Conservation (phyloP, 202 grass and related monocot genomes). For the Bolboschoenoplectus hybrid region DNA sequence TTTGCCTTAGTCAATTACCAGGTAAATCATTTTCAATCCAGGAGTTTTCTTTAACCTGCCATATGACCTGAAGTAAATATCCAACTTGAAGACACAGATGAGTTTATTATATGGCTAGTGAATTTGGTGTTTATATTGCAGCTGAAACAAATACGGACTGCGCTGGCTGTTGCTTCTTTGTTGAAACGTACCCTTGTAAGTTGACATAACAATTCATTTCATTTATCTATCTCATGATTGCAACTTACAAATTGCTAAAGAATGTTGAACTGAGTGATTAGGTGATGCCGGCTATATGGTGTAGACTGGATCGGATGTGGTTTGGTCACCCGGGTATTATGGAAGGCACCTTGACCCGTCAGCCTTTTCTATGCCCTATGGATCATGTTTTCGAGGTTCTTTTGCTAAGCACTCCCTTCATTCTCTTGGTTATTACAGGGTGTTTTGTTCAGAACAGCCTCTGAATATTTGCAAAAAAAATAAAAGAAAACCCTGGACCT, state of each 20-base stretch:
- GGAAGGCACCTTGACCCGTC: constrained; percentile 86
- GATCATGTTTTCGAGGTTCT: constrained; percentile 98
- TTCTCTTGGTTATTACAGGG: background rate
- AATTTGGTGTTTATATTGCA: constrained; percentile 56
- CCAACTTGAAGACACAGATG: background rate
- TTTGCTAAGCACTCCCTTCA: background rate
- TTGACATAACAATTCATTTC: constrained; percentile 38
- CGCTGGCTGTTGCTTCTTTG: constrained; percentile 78
- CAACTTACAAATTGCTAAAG: constrained; percentile 36
- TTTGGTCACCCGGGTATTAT: constrained; percentile 95
- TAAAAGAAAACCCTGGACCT: background rate
- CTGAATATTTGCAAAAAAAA: background rate
- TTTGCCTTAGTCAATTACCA: constrained; percentile 91
- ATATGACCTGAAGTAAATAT: background rate
- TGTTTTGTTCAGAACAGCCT: background rate
- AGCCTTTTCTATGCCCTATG: constrained; percentile 98
- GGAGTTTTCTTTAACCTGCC: constrained; percentile 28
- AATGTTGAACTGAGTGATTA: constrained; percentile 47
- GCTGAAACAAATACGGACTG: constrained; percentile 93
- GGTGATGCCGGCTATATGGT: constrained; percentile 99
- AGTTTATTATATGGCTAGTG: constrained; percentile 38
- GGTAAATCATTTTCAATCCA: constrained; percentile 47
- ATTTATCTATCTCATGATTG: constrained; percentile 38
- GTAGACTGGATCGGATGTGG: constrained; percentile 98
- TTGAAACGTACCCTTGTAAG: constrained; percentile 83